These are phyloP conservation scores for Quambalaria eucalypti DNA, from an alignment of 1,284 basidiomycete genomes.

Conservation along the genomic window DNA sequence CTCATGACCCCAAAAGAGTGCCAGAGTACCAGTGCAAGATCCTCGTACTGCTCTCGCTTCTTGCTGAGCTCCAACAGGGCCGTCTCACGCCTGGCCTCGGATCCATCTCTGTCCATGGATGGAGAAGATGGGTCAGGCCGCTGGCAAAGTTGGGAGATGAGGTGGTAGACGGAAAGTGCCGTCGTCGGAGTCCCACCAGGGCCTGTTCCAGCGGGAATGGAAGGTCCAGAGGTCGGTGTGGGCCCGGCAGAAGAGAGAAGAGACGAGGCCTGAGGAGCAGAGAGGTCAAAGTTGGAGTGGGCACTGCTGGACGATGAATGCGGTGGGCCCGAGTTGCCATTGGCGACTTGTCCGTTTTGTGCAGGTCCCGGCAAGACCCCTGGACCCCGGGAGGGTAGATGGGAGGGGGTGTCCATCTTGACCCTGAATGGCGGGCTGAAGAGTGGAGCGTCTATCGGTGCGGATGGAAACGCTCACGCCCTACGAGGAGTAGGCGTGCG, in stretches of 20 bases:
- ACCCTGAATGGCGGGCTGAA: too few species aligned
- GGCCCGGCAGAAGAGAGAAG: slow-evolving; percentile 36
- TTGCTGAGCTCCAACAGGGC: slow-evolving; percentile 79
- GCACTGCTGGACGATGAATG: background rate
- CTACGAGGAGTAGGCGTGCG: too few species aligned
- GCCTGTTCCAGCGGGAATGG: slow-evolving; percentile 32
- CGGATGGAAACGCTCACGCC: too few species aligned
- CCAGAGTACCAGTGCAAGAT: slow-evolving; percentile 94
- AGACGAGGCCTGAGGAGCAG: slow-evolving; percentile 10
- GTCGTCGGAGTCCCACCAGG: slow-evolving; percentile 40
- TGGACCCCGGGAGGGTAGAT: too few species aligned
- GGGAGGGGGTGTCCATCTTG: too few species aligned
- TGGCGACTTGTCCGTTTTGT: too few species aligned
- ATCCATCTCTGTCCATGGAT: slow-evolving; percentile 12
- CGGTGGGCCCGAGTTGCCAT: too few species aligned
- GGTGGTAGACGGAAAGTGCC: slow-evolving; percentile 40
- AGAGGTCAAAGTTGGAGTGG: background rate
- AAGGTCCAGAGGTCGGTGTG: slow-evolving; percentile 27
- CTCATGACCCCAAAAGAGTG: slow-evolving; percentile 99
- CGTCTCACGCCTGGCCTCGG: slow-evolving; percentile 38
- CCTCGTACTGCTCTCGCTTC: slow-evolving; percentile 98
- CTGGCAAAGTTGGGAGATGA: slow-evolving; percentile 45
- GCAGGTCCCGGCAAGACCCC: too few species aligned
- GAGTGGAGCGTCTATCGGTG: too few species aligned
- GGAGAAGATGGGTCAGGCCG: slow-evolving; percentile 17